Evolutionary conservation across 805 yeast genomes (phyloP), one percentile per base, ranked within the genome.

Genomic region (Schwanniomyces polymorphus): DNA sequence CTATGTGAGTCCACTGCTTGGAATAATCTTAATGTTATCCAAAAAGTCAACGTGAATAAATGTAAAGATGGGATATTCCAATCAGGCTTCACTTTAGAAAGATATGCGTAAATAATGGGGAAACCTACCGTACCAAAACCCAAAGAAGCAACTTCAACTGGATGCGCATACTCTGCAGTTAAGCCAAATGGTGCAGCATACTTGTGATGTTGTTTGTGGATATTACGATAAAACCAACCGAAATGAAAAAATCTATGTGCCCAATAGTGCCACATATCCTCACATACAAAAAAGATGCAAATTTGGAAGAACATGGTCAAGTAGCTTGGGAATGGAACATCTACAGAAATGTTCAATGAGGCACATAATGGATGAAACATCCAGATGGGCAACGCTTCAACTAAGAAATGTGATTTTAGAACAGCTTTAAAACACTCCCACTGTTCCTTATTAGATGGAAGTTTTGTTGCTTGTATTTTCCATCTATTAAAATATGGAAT

Each of bases 111-210:
- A n/a, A 77, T 54, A 43, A 80, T 75, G 33, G 85, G 85, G 62
- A 80, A 76, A 16, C 84, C 84, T 41, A 80, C 83, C 3, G 85
- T 80, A 38, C 85, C 85, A 31, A 79, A 70, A 1, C 85, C 85
- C 44, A 80, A 67, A 27, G 78, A 70, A 68, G 76, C 74, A 29
- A 80, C 84, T 63, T 80, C 85, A 27, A 75, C 63, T 1, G 85
- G 85, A 50, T 80, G 85, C 16, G 84, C 84, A 52, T 80, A 80
- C 51, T 80, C 85, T 5, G 85, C 85, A 27, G 84, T 69, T 48
- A 80, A 68, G 2, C 85, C 85, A 60, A 80, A 80, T 5, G 85
- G 85, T 10, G 85, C 84, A 16, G 84, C 82, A 53, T 80, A 80
- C 54, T 79, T 67, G 57, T 80, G 85, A 60, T 80, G 85, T 57